A percentile compares a stretch with the other conserved stretches of the same genome.
phyloP scores from a whole-genome alignment of 2,329 filamentous ascomycete genomes.

The Nigrospora sphaerica region DNA sequence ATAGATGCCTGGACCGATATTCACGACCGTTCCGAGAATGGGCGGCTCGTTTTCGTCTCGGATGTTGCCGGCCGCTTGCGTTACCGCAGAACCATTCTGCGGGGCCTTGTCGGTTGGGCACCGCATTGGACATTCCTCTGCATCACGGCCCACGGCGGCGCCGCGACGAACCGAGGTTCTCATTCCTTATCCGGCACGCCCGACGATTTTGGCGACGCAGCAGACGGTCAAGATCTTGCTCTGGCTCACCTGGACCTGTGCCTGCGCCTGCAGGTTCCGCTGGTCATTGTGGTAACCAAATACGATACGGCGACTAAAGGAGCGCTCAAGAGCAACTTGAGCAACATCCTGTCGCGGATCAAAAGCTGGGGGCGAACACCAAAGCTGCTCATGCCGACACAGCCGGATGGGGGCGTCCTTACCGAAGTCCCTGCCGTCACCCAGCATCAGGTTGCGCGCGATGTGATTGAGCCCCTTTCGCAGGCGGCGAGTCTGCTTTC shows the following conservation, averaged over 20 bases:
- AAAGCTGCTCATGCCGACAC: conserved; percentile 58
- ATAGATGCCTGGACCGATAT: conserved; percentile 94
- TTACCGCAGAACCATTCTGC: conserved; percentile 80
- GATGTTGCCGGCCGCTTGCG: conserved; percentile 89
- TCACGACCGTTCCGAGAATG: conserved; percentile 67
- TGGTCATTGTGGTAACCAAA: conserved; percentile 84
- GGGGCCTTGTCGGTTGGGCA: conserved; percentile 89
- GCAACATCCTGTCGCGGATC: conserved; percentile 66
- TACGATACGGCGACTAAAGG: conserved; percentile 74
- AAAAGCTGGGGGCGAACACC: conserved; percentile 71
- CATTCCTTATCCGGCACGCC: conserved; percentile 39
- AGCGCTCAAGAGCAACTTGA: conserved; percentile 63
- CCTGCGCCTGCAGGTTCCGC: conserved; percentile 68
- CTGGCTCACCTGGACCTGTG: conserved; percentile 80
- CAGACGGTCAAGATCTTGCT: conserved; percentile 61
- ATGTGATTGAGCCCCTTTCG: conserved; percentile 42
- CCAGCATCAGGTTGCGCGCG: conserved; percentile 47
- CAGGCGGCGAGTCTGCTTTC: conserved; percentile 32
- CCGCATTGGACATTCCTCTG: conserved; percentile 92
- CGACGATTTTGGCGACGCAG: conserved; percentile 41
- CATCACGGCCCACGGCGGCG: conserved; percentile 70
- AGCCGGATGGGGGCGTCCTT: conserved; percentile 41
- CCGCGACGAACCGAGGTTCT: conserved; percentile 29
- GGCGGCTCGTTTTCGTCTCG: conserved; percentile 77
- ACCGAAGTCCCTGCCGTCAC: conserved; percentile 50